Base-by-base conservation (phyloP, 2,329 filamentous ascomycete genomes). In the Pyrenophora seminiperda region DNA sequence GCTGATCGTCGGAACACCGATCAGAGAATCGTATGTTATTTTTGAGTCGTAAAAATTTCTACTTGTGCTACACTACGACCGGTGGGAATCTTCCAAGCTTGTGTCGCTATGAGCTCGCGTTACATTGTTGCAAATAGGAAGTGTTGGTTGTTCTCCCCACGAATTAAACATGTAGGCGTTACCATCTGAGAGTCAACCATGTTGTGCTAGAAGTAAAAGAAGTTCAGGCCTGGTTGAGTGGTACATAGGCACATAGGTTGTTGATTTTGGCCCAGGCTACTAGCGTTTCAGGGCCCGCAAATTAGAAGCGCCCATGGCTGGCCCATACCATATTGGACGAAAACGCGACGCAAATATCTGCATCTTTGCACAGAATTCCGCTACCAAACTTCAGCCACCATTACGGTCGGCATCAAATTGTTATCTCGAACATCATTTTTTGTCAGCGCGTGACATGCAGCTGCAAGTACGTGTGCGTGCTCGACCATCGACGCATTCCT, bases 11-110 rank as follows among this genome's bases (percentile, higher is more conserved):
- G 65, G 65, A 9, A 70, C 54, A 1, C 66, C 66, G 9, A 70
- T 61, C 2, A 67, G 30, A 4, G 66, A 70, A 13, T 54, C 57
- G 51, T 66, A 70, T 7, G 58, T 60, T 7, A 56, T 15, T 34
- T 66, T 64, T 1, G 41, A 2, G 18, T 42, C 41, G 1, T 20
- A 46, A n/a, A 32, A 58, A 20, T 13, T 66, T 66, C 63, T 57
- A 67, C 9, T 56, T n/a, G n/a, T n/a, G n/a, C n/a, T n/a, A n/a
- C n/a, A n/a, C n/a, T n/a, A n/a, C 17, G 13, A 41, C n/a, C 10
- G 3, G 13, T 11, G 33, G 41, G 11, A 18, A 3, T 4, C 22
- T n/a, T n/a, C n/a, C n/a, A n/a, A n/a, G n/a, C n/a, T 37, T 33
- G 13, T 7, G 30, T 43, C 19, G 32, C 15, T 30, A 14, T 19